Percentiles rank a stretch among this genome's conserved stretches.
These are phyloP conservation scores for Artomyces pyxidatus DNA, from an alignment of 768 basidiomycete species.

Conservation along the genomic window DNA sequence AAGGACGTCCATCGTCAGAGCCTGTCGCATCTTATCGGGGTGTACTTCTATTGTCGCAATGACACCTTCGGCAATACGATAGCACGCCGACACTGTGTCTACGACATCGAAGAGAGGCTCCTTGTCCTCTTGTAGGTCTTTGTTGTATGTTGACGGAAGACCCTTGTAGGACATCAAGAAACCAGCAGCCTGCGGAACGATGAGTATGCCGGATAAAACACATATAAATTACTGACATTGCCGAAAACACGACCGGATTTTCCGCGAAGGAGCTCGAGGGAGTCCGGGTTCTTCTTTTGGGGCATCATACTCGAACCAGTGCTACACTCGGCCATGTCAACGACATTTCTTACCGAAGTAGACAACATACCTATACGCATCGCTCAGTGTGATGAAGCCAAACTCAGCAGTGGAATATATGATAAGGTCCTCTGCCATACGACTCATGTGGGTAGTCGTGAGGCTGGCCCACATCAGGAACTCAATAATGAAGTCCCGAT, in stretches of 20 bases:
- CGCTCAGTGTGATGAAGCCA: constrained; percentile 90
- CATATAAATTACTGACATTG: constrained; percentile 42
- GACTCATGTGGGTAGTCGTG: constrained; percentile 88
- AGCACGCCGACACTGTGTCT: constrained; percentile 79
- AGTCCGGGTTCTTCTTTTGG: constrained; percentile 98
- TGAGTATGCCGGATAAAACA: neutral
- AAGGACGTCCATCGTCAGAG: constrained; percentile 94
- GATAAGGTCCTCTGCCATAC: constrained; percentile 93
- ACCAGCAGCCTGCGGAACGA: constrained; percentile 73
- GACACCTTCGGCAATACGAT: constrained; percentile 92
- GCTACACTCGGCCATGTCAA: constrained; percentile 31
- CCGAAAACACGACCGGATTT: constrained; percentile 95
- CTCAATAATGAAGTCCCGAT: constrained; percentile 95
- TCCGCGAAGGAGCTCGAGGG: constrained; percentile 88
- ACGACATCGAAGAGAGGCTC: constrained; percentile 94
- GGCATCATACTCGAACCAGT: constrained; percentile 99
- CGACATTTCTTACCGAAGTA: neutral
- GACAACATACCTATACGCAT: constrained; percentile 83
- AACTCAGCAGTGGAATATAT: constrained; percentile 97
- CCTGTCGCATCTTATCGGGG: constrained; percentile 80
- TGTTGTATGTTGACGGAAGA: constrained; percentile 97
- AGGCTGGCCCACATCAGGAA: constrained; percentile 95
- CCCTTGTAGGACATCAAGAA: constrained; percentile 98
- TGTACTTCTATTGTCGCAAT: constrained; percentile 87
- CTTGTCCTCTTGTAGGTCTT: constrained; percentile 98